Percentiles rank a stretch among this genome's conserved stretches.
phyloP scores from a whole-genome alignment of 2,329 filamentous ascomycete species.

The Falciphora oryzae region DNA sequence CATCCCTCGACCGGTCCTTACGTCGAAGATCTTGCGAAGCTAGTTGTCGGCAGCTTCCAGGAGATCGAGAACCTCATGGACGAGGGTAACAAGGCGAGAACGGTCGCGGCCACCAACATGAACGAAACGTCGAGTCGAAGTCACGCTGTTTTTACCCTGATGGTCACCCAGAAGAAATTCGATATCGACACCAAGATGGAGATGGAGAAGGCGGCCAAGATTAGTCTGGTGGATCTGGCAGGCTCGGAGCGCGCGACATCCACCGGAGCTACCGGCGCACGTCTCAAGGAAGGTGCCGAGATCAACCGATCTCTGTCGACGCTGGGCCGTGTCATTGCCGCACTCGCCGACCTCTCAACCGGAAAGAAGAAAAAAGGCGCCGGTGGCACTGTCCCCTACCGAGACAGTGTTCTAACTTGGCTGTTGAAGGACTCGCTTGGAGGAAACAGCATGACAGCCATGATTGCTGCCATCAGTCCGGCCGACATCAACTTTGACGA shows the following conservation, averaged over 20 bases:
- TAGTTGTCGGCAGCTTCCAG: slow-evolving; percentile 71
- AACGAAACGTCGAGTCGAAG: slow-evolving; percentile 97
- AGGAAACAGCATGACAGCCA: slow-evolving; percentile 96
- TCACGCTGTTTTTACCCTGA: slow-evolving; percentile 96
- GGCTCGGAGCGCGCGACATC: slow-evolving; percentile 93
- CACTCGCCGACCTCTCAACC: slow-evolving; percentile 58
- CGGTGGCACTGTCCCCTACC: slow-evolving; percentile 66
- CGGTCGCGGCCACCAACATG: slow-evolving; percentile 94
- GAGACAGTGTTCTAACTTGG: slow-evolving; percentile 80
- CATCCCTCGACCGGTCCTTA: slow-evolving; percentile 97
- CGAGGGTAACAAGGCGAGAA: slow-evolving; percentile 79
- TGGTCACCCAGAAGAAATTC: slow-evolving; percentile 96
- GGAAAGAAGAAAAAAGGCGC: slow-evolving; percentile 48
- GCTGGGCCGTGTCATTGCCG: slow-evolving; percentile 90
- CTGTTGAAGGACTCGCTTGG: slow-evolving; percentile 92
- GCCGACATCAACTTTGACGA: slow-evolving; percentile 80
- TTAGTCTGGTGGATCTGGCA: slow-evolving; percentile 89
- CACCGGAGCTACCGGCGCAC: slow-evolving; percentile 87
- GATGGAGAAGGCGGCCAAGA: slow-evolving; percentile 88
- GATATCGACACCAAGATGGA: slow-evolving; percentile 97
- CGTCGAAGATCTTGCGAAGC: slow-evolving; percentile 93
- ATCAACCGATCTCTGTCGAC: slow-evolving; percentile 99
- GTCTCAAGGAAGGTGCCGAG: slow-evolving; percentile 89
- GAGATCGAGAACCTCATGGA: slow-evolving; percentile 92
- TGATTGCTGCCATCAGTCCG: slow-evolving; percentile 97